These are phyloP conservation scores for Mucuna pruriens DNA, from an alignment of 306 rosid species.

Conservation along the genomic window DNA sequence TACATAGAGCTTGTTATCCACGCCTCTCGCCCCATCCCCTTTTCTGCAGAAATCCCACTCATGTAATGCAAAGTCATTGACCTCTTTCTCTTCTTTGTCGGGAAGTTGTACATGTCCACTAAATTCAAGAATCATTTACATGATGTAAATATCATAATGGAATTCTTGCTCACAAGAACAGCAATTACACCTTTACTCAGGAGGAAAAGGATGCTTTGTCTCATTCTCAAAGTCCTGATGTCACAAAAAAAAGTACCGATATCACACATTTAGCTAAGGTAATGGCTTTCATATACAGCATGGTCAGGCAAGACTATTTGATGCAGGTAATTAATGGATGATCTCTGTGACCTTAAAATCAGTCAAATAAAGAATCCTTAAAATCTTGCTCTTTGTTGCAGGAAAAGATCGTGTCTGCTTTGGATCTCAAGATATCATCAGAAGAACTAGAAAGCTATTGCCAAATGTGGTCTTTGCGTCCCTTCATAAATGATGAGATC, in stretches of 20 bases:
- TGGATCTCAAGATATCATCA: slow-evolving; percentile 57
- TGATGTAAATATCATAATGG: slow-evolving; percentile 6
- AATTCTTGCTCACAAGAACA: background rate
- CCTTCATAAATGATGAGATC: slow-evolving; percentile 54
- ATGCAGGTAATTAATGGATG: slow-evolving; percentile 69
- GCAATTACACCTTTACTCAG: slow-evolving; percentile 37
- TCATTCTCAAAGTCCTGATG: slow-evolving; percentile 41
- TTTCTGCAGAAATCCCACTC: background rate
- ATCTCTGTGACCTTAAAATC: background rate
- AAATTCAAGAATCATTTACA: slow-evolving; percentile 31
- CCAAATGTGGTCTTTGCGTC: slow-evolving; percentile 80
- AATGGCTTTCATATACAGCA: slow-evolving; percentile 66
- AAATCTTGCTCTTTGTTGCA: slow-evolving; percentile 39
- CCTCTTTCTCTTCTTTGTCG: slow-evolving; percentile 13
- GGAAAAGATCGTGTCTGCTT: slow-evolving; percentile 72
- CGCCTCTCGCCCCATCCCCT: background rate
- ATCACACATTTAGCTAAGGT: slow-evolving; percentile 50
- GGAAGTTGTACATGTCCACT: slow-evolving; percentile 14
- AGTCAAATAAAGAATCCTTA: slow-evolving; percentile 12
- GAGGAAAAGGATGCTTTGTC: slow-evolving; percentile 46
- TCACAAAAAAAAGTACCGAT: slow-evolving; percentile 40
- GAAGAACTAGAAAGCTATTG: slow-evolving; percentile 76
- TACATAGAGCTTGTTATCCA: background rate
- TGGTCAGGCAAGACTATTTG: slow-evolving; percentile 68
- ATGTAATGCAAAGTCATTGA: background rate